phyloP scores from a whole-genome alignment of 1,139 yeast genomes.

The Taphrina populina region DNA sequence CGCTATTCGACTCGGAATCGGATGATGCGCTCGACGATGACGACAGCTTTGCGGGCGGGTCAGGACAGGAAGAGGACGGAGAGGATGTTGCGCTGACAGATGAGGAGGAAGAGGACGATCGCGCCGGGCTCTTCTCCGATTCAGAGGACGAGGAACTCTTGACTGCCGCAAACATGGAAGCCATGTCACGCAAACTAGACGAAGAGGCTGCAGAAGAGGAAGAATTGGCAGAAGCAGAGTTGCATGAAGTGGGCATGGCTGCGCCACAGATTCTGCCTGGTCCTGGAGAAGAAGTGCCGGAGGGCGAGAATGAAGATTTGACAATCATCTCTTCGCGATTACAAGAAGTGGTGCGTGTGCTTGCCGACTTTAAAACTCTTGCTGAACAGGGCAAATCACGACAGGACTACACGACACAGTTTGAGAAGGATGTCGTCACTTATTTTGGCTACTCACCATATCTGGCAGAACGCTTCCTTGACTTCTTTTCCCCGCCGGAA shows the following conservation, averaged over 20 bases:
- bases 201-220: slow-evolving; percentile 41
- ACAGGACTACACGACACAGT: slow-evolving; percentile 72
- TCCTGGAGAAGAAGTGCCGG: slow-evolving; percentile 59
- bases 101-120: slow-evolving; percentile 43
- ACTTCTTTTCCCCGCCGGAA: slow-evolving; percentile 88
- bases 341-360: slow-evolving; percentile 92
- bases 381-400: slow-evolving; percentile 87
- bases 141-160: slow-evolving; percentile 70
- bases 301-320: slow-evolving; percentile 67
- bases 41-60: slow-evolving; percentile 9
- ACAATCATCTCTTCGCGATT: slow-evolving; percentile 86
- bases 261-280: slow-evolving; percentile 48
- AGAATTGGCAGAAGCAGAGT: slow-evolving; percentile 40
- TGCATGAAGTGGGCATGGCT: slow-evolving; percentile 43
- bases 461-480: slow-evolving; percentile 88
- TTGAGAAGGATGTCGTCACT: slow-evolving; percentile 79
- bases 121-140: slow-evolving; percentile 71
- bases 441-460: slow-evolving; percentile 97
- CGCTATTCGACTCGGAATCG: slow-evolving; percentile 32
- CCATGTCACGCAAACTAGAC: slow-evolving; percentile 66
- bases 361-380: slow-evolving; percentile 81
- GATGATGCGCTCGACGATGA: slow-evolving; percentile 33
- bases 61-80: not conserved
- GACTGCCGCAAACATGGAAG: slow-evolving; percentile 84
- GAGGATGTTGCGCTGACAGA: slow-evolving; percentile 25